Conservation (phyloP, 306 rosid species). For the Sindora glabra region DNA sequence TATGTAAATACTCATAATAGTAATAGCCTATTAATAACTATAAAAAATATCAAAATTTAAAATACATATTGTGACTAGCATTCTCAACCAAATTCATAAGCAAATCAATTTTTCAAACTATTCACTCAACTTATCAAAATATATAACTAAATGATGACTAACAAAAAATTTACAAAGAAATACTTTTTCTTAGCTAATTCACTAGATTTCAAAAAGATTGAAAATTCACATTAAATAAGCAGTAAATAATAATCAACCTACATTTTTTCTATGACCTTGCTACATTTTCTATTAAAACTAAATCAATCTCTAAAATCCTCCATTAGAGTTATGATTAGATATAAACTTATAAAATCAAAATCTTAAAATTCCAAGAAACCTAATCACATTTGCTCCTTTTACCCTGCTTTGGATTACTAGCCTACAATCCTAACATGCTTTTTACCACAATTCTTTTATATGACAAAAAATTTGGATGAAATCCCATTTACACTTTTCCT, state of each 20-base stretch:
- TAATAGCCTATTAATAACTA: no score
- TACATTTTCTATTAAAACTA: constrained; percentile 62
- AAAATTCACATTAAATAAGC: neutral
- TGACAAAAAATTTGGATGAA: constrained; percentile 60
- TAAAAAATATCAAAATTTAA: no score
- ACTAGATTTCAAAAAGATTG: constrained; percentile 6
- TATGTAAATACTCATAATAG: no score
- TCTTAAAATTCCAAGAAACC: constrained; percentile 15
- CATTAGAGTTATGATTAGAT: constrained; percentile 38
- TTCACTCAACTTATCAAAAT: neutral
- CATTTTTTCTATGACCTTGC: constrained; percentile 86
- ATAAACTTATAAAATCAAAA: constrained; percentile 19
- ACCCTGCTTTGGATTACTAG: constrained; percentile 84
- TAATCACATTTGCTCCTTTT: constrained; percentile 95
- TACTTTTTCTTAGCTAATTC: neutral
- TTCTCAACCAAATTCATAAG: no score
- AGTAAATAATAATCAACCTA: constrained; percentile 26
- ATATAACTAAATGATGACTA: neutral
- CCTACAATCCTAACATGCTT: constrained; percentile 57
- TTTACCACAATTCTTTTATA: constrained; percentile 41
- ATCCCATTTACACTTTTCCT: constrained; percentile 76
- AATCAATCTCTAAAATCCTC: constrained; percentile 25
- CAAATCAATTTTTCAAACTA: neutral
- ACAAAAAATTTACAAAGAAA: neutral
- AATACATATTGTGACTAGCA: no score